Conservation (phyloP, 768 basidiomycete species). For the Trametes villosa region DNA sequence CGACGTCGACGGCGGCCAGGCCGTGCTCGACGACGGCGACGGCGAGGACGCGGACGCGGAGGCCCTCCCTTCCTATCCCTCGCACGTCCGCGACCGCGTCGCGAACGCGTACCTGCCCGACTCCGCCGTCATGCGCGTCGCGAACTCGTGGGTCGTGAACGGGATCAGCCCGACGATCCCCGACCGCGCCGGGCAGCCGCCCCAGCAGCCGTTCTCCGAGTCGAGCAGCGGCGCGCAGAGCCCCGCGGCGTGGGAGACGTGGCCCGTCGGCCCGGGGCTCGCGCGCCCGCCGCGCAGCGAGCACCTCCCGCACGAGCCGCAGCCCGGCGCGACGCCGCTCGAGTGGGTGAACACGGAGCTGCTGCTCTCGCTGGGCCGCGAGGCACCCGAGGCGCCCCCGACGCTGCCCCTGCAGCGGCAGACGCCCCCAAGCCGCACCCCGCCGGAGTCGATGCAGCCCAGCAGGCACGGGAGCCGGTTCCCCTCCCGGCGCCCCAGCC, state of each 20-base stretch:
- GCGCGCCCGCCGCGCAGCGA: constrained; percentile 18
- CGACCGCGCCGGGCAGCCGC: constrained; percentile 15
- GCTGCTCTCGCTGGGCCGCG: constrained; percentile 60
- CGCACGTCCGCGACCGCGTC: constrained; percentile 90
- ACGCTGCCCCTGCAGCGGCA: constrained; percentile 29
- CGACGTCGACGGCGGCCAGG: constrained; percentile 38
- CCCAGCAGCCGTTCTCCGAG: constrained; percentile 10
- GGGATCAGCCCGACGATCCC: constrained; percentile 45
- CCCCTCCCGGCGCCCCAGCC: constrained; percentile 37
- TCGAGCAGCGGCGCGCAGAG: constrained; percentile 28
- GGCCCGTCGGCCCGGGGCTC: constrained; percentile 20
- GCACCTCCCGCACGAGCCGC: constrained; percentile 41
- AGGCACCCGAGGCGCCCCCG: constrained; percentile 37
- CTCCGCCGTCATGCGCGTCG: constrained; percentile 61
- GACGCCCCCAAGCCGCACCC: constrained; percentile 34
- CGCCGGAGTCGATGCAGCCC: constrained; percentile 33
- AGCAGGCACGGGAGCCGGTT: constrained; percentile 28
- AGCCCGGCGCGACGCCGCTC: constrained; percentile 48
- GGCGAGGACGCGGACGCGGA: constrained; percentile 60
- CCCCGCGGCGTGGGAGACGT: constrained; percentile 29
- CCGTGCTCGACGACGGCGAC: constrained; percentile 34
- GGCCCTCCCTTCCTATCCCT: constrained; percentile 86
- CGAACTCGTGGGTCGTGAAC: constrained; percentile 62
- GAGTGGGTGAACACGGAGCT: constrained; percentile 90
- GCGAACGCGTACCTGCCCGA: constrained; percentile 76